Evolutionary conservation across 179 eudicot genomes (phyloP).

Genomic region (Beta macrorhiza): DNA sequence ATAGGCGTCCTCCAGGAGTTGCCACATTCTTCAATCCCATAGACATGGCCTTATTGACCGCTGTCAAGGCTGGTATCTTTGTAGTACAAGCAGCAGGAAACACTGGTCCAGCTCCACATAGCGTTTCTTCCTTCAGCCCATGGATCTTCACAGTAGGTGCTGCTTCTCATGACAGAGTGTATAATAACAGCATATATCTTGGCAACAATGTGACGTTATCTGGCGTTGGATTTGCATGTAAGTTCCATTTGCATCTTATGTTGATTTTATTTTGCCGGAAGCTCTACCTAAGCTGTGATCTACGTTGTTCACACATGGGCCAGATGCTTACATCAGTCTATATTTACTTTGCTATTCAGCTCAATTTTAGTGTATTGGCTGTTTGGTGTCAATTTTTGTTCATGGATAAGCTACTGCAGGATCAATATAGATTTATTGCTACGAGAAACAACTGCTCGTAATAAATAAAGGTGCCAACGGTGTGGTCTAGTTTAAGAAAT

Average conservation of each 20-base stretch:
- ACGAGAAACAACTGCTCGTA: constrained; percentile 1
- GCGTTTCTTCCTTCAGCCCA: constrained; percentile 93
- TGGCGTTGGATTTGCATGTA: constrained; percentile 98
- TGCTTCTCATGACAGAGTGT: constrained; percentile 87
- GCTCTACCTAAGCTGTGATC: neutral
- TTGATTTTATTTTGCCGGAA: neutral
- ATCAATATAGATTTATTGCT: neutral
- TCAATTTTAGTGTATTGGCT: neutral
- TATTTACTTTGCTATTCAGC: neutral
- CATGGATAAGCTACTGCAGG: neutral
- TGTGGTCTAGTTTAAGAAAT: neutral
- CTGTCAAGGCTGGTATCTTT: constrained; percentile 84
- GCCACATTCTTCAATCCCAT: constrained; percentile 97
- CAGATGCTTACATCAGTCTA: neutral
- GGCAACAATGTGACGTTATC: constrained; percentile 78
- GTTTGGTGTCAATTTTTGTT: neutral
- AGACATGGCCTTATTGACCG: constrained; percentile 93
- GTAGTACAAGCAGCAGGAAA: constrained; percentile 99
- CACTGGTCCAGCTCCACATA: constrained; percentile 92
- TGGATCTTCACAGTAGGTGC: constrained; percentile 99
- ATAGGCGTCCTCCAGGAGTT: constrained; percentile 97
- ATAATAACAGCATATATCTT: constrained; percentile 69
- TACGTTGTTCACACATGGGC: neutral
- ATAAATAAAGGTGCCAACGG: neutral
- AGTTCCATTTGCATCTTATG: constrained; percentile 19